These are phyloP conservation scores for Chondrus crispus DNA, from an alignment of 23 red algal species.

Conservation along the genomic window DNA sequence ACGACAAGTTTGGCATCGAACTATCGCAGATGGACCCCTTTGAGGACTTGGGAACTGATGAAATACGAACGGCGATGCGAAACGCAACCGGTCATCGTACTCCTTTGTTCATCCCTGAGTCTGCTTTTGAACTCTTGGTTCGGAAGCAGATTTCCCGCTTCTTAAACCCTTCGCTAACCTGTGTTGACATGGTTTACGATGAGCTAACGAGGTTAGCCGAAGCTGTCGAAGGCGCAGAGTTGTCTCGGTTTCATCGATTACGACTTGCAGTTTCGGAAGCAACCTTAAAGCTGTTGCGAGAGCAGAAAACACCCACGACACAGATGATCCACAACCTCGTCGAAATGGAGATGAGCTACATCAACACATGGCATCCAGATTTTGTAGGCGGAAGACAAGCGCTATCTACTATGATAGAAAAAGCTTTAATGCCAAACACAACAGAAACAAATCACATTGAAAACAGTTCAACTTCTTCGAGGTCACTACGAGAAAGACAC, in stretches of 20 bases:
- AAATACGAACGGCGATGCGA: constrained; percentile 95
- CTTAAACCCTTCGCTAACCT: constrained; percentile 73
- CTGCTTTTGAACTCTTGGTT: constrained; percentile 89
- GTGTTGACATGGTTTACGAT: constrained; percentile 93
- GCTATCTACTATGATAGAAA: background rate
- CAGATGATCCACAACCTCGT: constrained; percentile 88
- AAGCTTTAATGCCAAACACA: background rate
- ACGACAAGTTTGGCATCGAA: constrained; percentile 81
- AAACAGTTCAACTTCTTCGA: background rate
- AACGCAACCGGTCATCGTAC: constrained; percentile 95
- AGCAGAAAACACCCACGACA: constrained; percentile 77
- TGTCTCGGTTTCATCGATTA: constrained; percentile 77
- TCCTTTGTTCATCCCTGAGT: constrained; percentile 95
- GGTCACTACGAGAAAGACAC: background rate
- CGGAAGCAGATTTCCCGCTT: constrained; percentile 85
- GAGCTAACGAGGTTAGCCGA: constrained; percentile 77
- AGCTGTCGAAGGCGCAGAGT: constrained; percentile 61
- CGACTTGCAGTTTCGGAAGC: constrained; percentile 63
- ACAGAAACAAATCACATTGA: background rate
- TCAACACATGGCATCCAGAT: constrained; percentile 90
- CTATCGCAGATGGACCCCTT: constrained; percentile 83
- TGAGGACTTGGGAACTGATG: constrained; percentile 79
- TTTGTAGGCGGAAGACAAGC: constrained; percentile 86
- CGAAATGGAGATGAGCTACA: constrained; percentile 95
- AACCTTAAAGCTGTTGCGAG: constrained; percentile 62